These are phyloP conservation scores for Akanthomyces uredinophilus DNA, from an alignment of 2,329 filamentous ascomycete genomes.

Conservation along the genomic window DNA sequence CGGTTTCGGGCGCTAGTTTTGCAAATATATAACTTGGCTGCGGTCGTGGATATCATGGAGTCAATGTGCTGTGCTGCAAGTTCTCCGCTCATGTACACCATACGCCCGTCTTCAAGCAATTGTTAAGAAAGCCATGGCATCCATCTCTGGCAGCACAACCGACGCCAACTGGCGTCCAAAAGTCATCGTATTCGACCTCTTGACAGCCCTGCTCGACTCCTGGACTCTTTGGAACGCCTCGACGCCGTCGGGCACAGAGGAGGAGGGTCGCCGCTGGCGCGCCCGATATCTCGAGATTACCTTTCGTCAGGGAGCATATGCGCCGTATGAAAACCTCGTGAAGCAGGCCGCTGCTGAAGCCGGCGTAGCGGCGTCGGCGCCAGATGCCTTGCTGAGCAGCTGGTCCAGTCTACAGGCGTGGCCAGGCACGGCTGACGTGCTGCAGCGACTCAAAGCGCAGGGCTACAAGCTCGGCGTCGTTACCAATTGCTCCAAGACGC, in stretches of 20 bases:
- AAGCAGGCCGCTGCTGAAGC: slow-evolving; percentile 26
- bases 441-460: slow-evolving; percentile 20
- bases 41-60: neutral
- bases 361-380: slow-evolving; percentile 25
- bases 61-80: neutral
- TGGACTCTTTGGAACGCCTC: slow-evolving; percentile 34
- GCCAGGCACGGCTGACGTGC: slow-evolving; percentile 20
- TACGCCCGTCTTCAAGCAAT: neutral
- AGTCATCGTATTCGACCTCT: slow-evolving; percentile 36
- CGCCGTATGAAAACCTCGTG: slow-evolving; percentile 29
- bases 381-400: slow-evolving; percentile 23
- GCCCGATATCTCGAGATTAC: slow-evolving; percentile 34
- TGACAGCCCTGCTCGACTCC: slow-evolving; percentile 35
- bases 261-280: slow-evolving; percentile 31
- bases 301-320: slow-evolving; percentile 29
- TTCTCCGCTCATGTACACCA: neutral
- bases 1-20: neutral
- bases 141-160: neutral
- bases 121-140: neutral
- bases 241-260: slow-evolving; percentile 21
- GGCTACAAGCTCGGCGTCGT: slow-evolving; percentile 32
- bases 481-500: slow-evolving; percentile 32
- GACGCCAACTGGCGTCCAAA: slow-evolving; percentile 24
- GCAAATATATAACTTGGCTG: neutral
- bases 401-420: slow-evolving; percentile 26